A percentile compares a stretch with the other conserved stretches of the same genome.
These are phyloP conservation scores for rapeseed (Brassica napus) DNA, from an alignment of 345 rosid genomes.

Conservation along the genomic window DNA sequence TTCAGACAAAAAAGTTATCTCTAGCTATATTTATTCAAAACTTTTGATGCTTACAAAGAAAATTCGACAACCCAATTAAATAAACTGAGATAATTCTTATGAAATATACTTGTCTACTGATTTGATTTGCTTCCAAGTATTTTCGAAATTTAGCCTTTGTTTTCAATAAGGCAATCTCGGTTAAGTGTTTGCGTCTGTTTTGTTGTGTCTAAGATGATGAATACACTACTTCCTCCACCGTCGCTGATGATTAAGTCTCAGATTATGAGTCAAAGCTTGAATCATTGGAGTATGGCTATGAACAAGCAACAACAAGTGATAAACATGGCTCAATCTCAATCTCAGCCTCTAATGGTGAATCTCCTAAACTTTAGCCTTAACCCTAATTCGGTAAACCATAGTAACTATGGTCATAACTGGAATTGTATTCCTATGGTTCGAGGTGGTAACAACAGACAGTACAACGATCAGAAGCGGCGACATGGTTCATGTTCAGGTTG, in stretches of 20 bases:
- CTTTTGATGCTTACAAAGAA: background rate
- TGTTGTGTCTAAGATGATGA: background rate
- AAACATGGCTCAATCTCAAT: background rate
- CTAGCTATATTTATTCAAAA: background rate
- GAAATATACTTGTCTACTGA: background rate
- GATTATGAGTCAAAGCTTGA: constrained; percentile 45
- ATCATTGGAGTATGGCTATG: constrained; percentile 41
- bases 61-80: background rate
- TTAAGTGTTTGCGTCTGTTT: background rate
- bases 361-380: constrained; percentile 46
- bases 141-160: background rate
- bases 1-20: background rate
- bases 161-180: background rate
- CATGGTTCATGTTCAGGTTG: background rate
- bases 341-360: constrained; percentile 51
- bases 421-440: too few relatives aligned
- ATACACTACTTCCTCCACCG: background rate
- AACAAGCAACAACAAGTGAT: constrained; percentile 39
- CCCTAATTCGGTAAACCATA: constrained; percentile 41
- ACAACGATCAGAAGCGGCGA: background rate
- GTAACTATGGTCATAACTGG: constrained; percentile 38
- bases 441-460: too few relatives aligned
- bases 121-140: background rate
- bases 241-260: constrained; percentile 45
- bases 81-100: background rate